Percentiles rank a stretch among this genome's conserved stretches.
Conservation (phyloP, 495 filamentous ascomycete species). For the Recurvomyces mirabilis region DNA sequence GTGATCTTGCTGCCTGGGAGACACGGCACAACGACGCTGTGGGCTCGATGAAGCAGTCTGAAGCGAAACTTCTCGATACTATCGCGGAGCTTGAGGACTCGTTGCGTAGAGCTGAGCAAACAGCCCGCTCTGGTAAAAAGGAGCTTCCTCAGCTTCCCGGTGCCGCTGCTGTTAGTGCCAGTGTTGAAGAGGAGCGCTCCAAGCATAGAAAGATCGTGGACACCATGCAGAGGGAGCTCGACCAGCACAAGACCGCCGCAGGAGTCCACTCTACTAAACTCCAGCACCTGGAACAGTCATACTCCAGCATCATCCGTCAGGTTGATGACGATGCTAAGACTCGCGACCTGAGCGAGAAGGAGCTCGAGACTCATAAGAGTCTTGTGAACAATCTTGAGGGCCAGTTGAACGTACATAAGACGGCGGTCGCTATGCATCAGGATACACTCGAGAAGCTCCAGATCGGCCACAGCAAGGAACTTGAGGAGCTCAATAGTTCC, state of each 20-base stretch:
- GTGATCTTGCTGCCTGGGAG: conserved; percentile 65
- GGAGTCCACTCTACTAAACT: conserved; percentile 31
- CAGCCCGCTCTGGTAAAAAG: not conserved
- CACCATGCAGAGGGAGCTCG: conserved; percentile 60
- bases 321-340: conserved; percentile 40
- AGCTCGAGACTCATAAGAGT: conserved; percentile 33
- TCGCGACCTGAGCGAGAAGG: conserved; percentile 30
- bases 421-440: conserved; percentile 43
- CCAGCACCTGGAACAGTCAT: conserved; percentile 36
- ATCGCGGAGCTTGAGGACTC: conserved; percentile 57
- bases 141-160: conserved; percentile 7
- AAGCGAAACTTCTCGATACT: conserved; percentile 58
- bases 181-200: conserved; percentile 39
- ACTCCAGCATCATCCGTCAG: conserved; percentile 36
- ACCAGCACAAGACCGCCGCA: conserved; percentile 58
- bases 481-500: conserved; percentile 38
- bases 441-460: conserved; percentile 42
- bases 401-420: conserved; percentile 41
- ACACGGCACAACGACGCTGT: conserved; percentile 59
- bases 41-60: conserved; percentile 59
- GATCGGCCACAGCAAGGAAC: conserved; percentile 42
- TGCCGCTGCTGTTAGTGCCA: conserved; percentile 31
- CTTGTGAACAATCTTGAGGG: conserved; percentile 35
- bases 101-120: conserved; percentile 47
- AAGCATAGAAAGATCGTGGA: conserved; percentile 57